Evolutionary conservation across 2,329 filamentous ascomycete genomes (phyloP), one percentile per base, ranked within the genome.

Genomic region (Emergomyces pasteurianus): DNA sequence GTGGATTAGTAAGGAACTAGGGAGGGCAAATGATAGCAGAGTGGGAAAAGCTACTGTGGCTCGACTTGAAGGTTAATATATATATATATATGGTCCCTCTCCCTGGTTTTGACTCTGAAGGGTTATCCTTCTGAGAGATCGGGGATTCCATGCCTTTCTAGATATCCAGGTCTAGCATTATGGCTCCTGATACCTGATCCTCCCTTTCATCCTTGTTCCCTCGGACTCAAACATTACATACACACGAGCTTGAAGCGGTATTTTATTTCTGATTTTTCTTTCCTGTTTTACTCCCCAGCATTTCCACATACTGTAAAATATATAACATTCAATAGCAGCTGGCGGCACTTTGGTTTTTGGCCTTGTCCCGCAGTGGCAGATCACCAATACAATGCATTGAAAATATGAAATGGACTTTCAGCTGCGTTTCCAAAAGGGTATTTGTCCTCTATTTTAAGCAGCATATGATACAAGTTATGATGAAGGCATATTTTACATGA

Each of bases 1-100:
- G 1, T 84, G 81, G 81, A 83, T 84, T 56, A 82, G 79, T 55
- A 71, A 67, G 2, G 76, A 83, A 67, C 70, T 84, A 61, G 81
- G 79, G 8, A 77, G 80, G 64, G 64, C 66, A 14, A 82, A 83
- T 68, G 79, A 78, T 60, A 81, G 79, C 59, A 75, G 80, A 65
- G 81, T 78, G 34, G 81, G 81, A 6, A 83, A 81, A 62, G 81
- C 81, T 8, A 76, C 74, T 1, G 62, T 79, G 58, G 74, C 76
- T 53, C 73, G 75, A 59, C 63, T 78, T 31, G 47, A 64, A 23
- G 59, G 34, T 16, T 60, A 42, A 60, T 7, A 50, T 53, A n/a
- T 34, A 21, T 53, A 36, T 53, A n/a, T 53, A 31, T 52, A 6
- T 21, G 34, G 16, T 18, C 28, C 18, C n/a, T 14, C n/a, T n/a